These are phyloP conservation scores for Ilex asprella DNA, from an alignment of 257 asterid genomes.

Conservation along the genomic window DNA sequence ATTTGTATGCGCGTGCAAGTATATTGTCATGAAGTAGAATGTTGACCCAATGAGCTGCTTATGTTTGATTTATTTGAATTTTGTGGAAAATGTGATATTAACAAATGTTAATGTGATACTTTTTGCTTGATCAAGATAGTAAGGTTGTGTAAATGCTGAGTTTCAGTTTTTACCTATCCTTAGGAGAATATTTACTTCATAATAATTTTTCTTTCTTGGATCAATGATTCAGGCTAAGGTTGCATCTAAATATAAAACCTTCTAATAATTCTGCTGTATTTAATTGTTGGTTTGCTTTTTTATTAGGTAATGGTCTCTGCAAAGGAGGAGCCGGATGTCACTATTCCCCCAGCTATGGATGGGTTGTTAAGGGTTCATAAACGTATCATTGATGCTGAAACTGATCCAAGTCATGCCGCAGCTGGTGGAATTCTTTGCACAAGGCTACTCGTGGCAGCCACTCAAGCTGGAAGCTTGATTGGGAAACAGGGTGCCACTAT, in stretches of 20 bases:
- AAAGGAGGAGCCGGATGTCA: conserved; percentile 76
- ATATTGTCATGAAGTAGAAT: too few species aligned
- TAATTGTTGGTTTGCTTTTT: conserved; percentile 8
- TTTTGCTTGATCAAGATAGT: too few species aligned
- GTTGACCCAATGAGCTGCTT: too few species aligned
- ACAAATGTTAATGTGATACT: too few species aligned
- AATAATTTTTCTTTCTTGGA: too few species aligned
- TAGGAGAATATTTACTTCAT: too few species aligned
- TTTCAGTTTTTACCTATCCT: too few species aligned
- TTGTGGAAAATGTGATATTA: too few species aligned
- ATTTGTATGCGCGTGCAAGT: too few species aligned
- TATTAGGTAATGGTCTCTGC: conserved; percentile 78
- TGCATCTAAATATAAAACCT: background rate
- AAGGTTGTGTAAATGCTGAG: too few species aligned
- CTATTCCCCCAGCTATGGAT: conserved; percentile 77
- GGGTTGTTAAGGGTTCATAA: conserved; percentile 81
- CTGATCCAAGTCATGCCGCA: conserved; percentile 45
- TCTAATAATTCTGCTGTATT: conserved; percentile 9
- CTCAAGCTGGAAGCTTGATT: conserved; percentile 87
- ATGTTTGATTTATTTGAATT: too few species aligned
- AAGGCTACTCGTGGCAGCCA: conserved; percentile 82
- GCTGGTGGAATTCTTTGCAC: conserved; percentile 49
- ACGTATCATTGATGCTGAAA: conserved; percentile 52
- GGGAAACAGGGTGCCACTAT: conserved; percentile 95
- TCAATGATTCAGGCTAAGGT: too few species aligned